A percentile compares a stretch with the other conserved stretches of the same genome.
phyloP scores from a whole-genome alignment of 176 grass and related monocot species.

The Tuctoria greenei region DNA sequence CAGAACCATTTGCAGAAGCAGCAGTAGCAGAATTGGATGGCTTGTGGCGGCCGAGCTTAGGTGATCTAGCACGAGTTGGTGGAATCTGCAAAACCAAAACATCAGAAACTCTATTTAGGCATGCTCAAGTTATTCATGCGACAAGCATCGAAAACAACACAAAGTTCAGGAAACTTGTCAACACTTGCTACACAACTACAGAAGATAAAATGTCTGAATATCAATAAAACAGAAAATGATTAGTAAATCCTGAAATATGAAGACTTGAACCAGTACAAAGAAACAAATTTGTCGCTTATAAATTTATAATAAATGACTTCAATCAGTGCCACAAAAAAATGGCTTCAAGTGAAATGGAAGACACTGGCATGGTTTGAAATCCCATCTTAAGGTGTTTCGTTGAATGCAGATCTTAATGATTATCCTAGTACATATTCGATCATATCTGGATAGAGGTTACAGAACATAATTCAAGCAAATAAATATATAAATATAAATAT shows the following conservation, averaged over 20 bases:
- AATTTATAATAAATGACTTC: no score
- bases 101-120: conserved; percentile 17
- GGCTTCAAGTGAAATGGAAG: background rate
- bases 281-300: background rate
- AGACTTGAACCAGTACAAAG: background rate
- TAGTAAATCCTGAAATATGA: conserved; percentile 1
- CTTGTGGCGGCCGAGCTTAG: conserved; percentile 89
- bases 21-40: conserved; percentile 45
- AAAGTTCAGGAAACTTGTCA: background rate
- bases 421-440: background rate
- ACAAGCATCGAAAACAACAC: background rate
- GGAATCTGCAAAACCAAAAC: conserved; percentile 67
- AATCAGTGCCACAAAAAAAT: background rate
- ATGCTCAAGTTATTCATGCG: background rate
- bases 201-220: conserved; percentile 6
- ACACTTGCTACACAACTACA: background rate
- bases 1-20: conserved; percentile 53
- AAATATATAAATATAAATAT: background rate
- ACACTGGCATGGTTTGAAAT: background rate
- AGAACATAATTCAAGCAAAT: background rate
- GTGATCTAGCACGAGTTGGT: conserved; percentile 83
- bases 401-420: background rate
- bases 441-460: background rate
- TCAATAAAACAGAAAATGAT: conserved; percentile 7
- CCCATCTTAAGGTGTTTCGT: background rate